phyloP scores from a whole-genome alignment of 2,329 filamentous ascomycete species.

The Parastagonospora avenae region DNA sequence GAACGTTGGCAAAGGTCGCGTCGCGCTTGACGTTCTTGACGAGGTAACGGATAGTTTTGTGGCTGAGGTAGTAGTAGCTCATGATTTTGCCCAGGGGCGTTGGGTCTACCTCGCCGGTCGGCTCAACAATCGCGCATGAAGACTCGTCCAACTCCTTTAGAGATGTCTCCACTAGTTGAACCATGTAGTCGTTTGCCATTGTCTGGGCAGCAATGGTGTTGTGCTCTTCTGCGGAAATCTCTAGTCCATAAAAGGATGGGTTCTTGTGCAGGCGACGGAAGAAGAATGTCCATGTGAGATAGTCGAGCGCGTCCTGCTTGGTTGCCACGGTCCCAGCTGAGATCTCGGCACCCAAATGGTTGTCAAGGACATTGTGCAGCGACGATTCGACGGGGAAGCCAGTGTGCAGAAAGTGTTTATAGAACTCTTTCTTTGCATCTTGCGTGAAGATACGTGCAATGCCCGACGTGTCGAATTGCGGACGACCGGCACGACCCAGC shows the following conservation, averaged over 20 bases:
- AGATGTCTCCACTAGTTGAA: slow-evolving; percentile 87
- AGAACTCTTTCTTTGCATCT: slow-evolving; percentile 97
- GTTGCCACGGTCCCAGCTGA: slow-evolving; percentile 90
- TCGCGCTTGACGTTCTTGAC: slow-evolving; percentile 74
- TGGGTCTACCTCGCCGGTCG: slow-evolving; percentile 86
- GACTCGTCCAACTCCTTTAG: slow-evolving; percentile 81
- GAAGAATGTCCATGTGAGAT: slow-evolving; percentile 99
- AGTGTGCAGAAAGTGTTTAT: slow-evolving; percentile 98
- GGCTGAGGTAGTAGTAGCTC: slow-evolving; percentile 97
- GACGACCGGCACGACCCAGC: slow-evolving; percentile 91
- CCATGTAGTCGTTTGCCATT: slow-evolving; percentile 91
- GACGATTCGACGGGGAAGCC: slow-evolving; percentile 98
- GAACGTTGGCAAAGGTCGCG: slow-evolving; percentile 78
- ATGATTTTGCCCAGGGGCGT: slow-evolving; percentile 97
- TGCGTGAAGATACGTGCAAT: slow-evolving; percentile 98
- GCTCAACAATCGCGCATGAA: slow-evolving; percentile 79
- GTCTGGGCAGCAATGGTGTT: slow-evolving; percentile 84
- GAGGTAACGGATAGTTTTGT: slow-evolving; percentile 89
- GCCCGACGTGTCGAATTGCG: slow-evolving; percentile 94
- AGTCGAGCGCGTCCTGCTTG: slow-evolving; percentile 96
- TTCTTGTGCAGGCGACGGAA: slow-evolving; percentile 98
- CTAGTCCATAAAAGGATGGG: slow-evolving; percentile 94
- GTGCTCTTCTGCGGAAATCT: slow-evolving; percentile 91
- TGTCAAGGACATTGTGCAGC: slow-evolving; percentile 93
- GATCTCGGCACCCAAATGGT: slow-evolving; percentile 94